Evolutionary conservation across 164 flowering plant genomes (phyloP), one percentile per base, ranked within the genome.

Genomic region (Protea cynaroides): DNA sequence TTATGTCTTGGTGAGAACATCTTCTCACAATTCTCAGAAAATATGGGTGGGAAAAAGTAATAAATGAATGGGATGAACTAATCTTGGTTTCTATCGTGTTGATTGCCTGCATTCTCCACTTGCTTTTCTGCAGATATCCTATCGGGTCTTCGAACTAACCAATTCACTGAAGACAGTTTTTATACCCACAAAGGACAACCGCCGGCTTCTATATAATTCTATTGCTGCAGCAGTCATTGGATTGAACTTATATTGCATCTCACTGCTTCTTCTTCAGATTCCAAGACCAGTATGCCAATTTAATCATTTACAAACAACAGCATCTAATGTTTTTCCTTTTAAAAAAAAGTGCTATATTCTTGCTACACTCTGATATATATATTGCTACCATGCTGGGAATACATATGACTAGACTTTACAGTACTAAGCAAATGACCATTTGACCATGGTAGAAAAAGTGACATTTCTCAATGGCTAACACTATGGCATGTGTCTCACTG

Each of bases 111-210:
- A 18, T 7, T 58, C 46, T 37, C 22, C 14, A 18, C 46, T 34
- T 18, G 14, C 23, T 36, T n/a, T n/a, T 58, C 44, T 58, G 14
- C 44, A 58, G 61, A 58, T 58, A 34, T 58, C 61, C 0, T 37
- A 36, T 44, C 46, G 61, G 61, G 24, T 58, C 23, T 58, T 58
- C 12, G 61, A 58, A n/a, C 61, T 58, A n/a, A 58, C 98, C 54
- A 94, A 89, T 73, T 65, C 83, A 5, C 79, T 94, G 0, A 94
- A 89, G 79, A 17, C 80, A 12, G 84, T 73, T 58, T 89, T 94
- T 70, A 29, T 94, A 52, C 93, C 98, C 44, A 80, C 86, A 51
- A 90, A 82, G 69, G 96, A 94, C 67, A 76, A 87, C 64, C 76
- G 72, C 59, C 77, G 79, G 77, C 81, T 94, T 70, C 65, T 89